A percentile compares a stretch with the other conserved stretches of the same genome.
phyloP scores from a whole-genome alignment of 2,329 filamentous ascomycete species.

The Pyrenophora teres region DNA sequence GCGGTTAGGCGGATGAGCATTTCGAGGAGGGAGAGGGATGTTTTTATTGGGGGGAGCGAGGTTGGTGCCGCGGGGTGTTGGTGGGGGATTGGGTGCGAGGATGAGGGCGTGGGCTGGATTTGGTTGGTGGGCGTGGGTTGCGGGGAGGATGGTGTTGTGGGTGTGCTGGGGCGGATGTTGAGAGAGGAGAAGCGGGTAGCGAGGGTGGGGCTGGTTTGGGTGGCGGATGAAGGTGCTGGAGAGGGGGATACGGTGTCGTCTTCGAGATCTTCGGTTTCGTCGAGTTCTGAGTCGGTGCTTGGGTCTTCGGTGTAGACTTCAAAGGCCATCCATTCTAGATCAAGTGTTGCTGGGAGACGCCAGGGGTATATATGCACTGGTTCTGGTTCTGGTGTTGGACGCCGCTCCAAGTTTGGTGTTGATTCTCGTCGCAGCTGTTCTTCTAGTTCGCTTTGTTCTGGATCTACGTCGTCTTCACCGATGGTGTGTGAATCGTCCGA shows the following conservation, averaged over 20 bases:
- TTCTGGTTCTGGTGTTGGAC: slow-evolving; percentile 4
- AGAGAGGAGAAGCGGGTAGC: slow-evolving; percentile 54
- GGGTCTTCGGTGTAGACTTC: slow-evolving; percentile 76
- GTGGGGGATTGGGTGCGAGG: slow-evolving; percentile 10
- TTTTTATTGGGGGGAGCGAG: slow-evolving; percentile 59
- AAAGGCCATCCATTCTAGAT: slow-evolving; percentile 89
- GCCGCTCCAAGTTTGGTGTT: slow-evolving; percentile 23
- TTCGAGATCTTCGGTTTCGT: slow-evolving; percentile 37
- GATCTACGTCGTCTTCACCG: slow-evolving; percentile 29
- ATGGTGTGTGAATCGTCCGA: slow-evolving; percentile 49
- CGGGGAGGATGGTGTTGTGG: slow-evolving; percentile 15
- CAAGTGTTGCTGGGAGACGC: slow-evolving; percentile 73
- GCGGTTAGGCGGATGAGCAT: slow-evolving; percentile 85
- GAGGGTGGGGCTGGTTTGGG: slow-evolving; percentile 48
- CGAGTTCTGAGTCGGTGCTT: slow-evolving; percentile 60
- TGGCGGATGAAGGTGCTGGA: slow-evolving; percentile 20
- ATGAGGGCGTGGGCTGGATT: slow-evolving; percentile 5
- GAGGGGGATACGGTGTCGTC: slow-evolving; percentile 22
- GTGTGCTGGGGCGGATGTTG: slow-evolving; percentile 44
- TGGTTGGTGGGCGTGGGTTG: slow-evolving; percentile 28
- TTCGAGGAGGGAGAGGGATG: slow-evolving; percentile 80
- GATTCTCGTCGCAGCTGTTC: slow-evolving; percentile 53
- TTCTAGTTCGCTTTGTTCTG: slow-evolving; percentile 53
- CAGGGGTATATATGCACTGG: slow-evolving; percentile 50
- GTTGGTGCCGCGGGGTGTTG: slow-evolving; percentile 16